Percentiles rank a stretch among this genome's conserved stretches.
Evolutionary conservation across 2,329 filamentous ascomycete species (phyloP).

Genomic region (Rosellinia necatrix): DNA sequence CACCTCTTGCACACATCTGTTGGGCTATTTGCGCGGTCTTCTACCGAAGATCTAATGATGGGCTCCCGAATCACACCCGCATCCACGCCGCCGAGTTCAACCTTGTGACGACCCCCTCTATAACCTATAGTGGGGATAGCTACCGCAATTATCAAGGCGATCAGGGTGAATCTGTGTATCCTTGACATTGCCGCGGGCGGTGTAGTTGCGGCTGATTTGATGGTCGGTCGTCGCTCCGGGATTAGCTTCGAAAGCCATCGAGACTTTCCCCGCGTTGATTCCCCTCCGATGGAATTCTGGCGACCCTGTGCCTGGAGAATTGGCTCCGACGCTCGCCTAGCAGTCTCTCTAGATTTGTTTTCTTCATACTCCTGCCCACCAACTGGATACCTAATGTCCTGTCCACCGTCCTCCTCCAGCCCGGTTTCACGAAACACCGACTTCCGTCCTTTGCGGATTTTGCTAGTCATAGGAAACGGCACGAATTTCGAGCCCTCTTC

Average conservation of each 20-base stretch:
- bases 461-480: slow-evolving; percentile 48
- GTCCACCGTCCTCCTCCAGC: slow-evolving; percentile 41
- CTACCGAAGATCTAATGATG: slow-evolving; percentile 36
- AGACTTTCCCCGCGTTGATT: slow-evolving; percentile 29
- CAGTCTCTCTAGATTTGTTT: slow-evolving; percentile 40
- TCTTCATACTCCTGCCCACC: slow-evolving; percentile 37
- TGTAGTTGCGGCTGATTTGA: slow-evolving; percentile 50
- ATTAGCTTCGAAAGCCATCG: slow-evolving; percentile 52
- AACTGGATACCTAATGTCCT: slow-evolving; percentile 35
- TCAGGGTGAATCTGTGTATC: slow-evolving; percentile 51
- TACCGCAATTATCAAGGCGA: slow-evolving; percentile 56
- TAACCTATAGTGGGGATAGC: slow-evolving; percentile 54
- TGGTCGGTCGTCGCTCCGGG: slow-evolving; percentile 46
- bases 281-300: slow-evolving; percentile 32
- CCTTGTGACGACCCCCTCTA: slow-evolving; percentile 46
- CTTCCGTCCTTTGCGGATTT: slow-evolving; percentile 54
- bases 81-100: slow-evolving; percentile 50
- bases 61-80: slow-evolving; percentile 50
- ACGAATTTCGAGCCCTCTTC: slow-evolving; percentile 52
- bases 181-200: slow-evolving; percentile 48
- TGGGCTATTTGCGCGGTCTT: slow-evolving; percentile 51
- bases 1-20: slow-evolving; percentile 67
- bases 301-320: slow-evolving; percentile 37
- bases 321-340: slow-evolving; percentile 36
- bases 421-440: slow-evolving; percentile 60